Evolutionary conservation across 1,284 basidiomycete species (phyloP), one percentile per base, ranked within the genome.

Genomic region (Moesziomyces antarcticus): DNA sequence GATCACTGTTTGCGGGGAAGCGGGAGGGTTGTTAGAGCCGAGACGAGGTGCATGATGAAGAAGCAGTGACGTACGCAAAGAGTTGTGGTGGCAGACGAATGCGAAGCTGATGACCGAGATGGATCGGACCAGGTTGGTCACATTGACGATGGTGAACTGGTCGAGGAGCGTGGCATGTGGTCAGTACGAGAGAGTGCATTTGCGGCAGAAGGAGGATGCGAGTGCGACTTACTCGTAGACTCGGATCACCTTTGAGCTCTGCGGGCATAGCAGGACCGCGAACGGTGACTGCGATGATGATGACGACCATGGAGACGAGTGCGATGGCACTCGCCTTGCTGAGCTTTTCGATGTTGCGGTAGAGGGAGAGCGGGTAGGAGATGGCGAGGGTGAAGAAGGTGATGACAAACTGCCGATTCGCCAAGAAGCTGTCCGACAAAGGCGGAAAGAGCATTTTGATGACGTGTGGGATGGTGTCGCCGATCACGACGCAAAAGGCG

Each of bases 301-400:
- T 99, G 84, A 97, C 91, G 61, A 93, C 85, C 96, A 99, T 99
- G 73, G 94, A 93, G 42, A 94, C 82, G 22, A 83, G 73, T 0
- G 86, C 86, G 61, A 99, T 89, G 1, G 92, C 90, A 35, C 93
- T 95, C 5, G 94, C 94, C 57, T 94, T 91, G 30, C 94, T 91
- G 33, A 99, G 90, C 85, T 97, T 98, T 85, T 97, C 93, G 77
- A 99, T 99, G 85, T 97, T 94, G 55, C 96, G 92, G 84, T 99
- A 94, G 20, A 99, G 88, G 5, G 93, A 96, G 37, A 99, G 89
- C 0, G 97, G 97, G 83, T 94, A 99, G 5, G 94, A 96, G 40
- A 84, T 76, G 18, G 72, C 67, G 40, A 84, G 58, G 14, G 79
- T 82, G 57, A 77, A 82, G 60, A 98, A 90, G 77, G 90, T 89